Evolutionary conservation across 768 basidiomycete species (phyloP).

Genomic region (Phlegmacium glaucopus): DNA sequence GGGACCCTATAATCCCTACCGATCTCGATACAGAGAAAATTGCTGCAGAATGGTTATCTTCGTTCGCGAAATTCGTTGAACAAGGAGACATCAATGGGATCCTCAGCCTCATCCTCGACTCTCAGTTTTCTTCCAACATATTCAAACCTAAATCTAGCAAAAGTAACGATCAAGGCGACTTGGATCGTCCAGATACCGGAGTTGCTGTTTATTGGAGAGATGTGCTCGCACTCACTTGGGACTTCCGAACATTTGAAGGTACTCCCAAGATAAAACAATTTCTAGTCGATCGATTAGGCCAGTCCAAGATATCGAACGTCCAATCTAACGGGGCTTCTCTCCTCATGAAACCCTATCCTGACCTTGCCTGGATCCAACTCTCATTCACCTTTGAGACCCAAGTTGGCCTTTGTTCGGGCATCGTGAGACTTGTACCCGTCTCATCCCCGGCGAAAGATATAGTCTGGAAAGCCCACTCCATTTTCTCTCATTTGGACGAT

Average conservation of each 20-base stretch:
- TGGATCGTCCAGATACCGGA: constrained; percentile 5
- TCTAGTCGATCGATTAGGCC: constrained; percentile 43
- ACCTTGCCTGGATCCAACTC: constrained; percentile 54
- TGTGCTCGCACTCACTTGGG: constrained; percentile 60
- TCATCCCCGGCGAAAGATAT: constrained; percentile 15
- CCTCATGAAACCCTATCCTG: constrained; percentile 39
- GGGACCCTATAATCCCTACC: constrained; percentile 21
- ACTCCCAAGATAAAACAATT: constrained; percentile 36
- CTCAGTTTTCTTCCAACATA: constrained; percentile 19
- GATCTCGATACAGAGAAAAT: constrained; percentile 33
- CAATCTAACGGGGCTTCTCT: constrained; percentile 14
- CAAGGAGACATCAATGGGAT: constrained; percentile 32
- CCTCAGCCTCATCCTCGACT: constrained; percentile 30
- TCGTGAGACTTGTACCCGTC: constrained; percentile 51
- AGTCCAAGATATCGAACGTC: constrained; percentile 21
- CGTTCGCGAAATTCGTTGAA: constrained; percentile 31
- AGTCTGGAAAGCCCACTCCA: constrained; percentile 57
- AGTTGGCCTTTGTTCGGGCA: constrained; percentile 46
- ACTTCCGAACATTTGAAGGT: constrained; percentile 55
- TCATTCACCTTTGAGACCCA: constrained; percentile 55
- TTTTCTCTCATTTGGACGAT: constrained; percentile 58
- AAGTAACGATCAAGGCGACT: too few species aligned
- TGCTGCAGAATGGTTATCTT: constrained; percentile 38
- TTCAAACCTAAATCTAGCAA: constrained; percentile 15
- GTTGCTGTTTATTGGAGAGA: constrained; percentile 52